Evolutionary conservation across 495 filamentous ascomycete genomes (phyloP).

Genomic region (Trichocladium uniseriatum): DNA sequence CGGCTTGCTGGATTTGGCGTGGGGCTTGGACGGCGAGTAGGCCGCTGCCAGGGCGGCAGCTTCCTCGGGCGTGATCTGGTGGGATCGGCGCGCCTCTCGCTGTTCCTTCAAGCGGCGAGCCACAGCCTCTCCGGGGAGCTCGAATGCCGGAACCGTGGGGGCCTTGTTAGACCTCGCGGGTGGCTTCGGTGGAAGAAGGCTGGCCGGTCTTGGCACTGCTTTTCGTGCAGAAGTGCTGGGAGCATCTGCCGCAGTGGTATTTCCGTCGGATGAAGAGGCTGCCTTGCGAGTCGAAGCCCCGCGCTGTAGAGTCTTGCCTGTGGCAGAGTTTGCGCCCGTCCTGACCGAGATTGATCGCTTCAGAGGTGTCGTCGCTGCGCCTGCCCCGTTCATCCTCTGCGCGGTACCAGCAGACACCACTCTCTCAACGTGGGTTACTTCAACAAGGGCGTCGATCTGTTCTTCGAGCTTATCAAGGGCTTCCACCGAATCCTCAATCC

Average conservation of each 20-base stretch:
- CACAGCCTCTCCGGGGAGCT: conserved; percentile 62
- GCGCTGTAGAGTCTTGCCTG: conserved; percentile 19
- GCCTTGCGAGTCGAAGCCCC: conserved; percentile 26
- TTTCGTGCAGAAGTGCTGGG: conserved; percentile 15
- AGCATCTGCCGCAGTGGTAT: background rate
- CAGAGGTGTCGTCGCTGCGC: conserved; percentile 3
- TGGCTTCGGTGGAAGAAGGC: conserved; percentile 39
- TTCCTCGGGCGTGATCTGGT: conserved; percentile 25
- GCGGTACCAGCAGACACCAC: conserved; percentile 24
- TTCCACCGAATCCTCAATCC: conserved; percentile 61
- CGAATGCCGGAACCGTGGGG: conserved; percentile 56
- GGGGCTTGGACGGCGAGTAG: conserved; percentile 32
- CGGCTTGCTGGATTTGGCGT: conserved; percentile 49
- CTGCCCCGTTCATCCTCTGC: background rate
- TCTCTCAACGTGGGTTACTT: conserved; percentile 34
- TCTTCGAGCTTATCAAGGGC: conserved; percentile 62
- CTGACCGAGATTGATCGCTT: conserved; percentile 16
- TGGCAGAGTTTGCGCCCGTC: conserved; percentile 13
- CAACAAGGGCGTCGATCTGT: conserved; percentile 44
- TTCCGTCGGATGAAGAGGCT: conserved; percentile 21
- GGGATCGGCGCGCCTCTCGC: conserved; percentile 39
- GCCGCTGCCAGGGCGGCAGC: conserved; percentile 18
- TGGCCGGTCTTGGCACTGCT: conserved; percentile 27
- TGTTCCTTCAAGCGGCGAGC: conserved; percentile 51
- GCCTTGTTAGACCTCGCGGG: conserved; percentile 48